Base-by-base conservation (phyloP, 805 yeast species). In the Kodamaea hsintzibuensis region DNA sequence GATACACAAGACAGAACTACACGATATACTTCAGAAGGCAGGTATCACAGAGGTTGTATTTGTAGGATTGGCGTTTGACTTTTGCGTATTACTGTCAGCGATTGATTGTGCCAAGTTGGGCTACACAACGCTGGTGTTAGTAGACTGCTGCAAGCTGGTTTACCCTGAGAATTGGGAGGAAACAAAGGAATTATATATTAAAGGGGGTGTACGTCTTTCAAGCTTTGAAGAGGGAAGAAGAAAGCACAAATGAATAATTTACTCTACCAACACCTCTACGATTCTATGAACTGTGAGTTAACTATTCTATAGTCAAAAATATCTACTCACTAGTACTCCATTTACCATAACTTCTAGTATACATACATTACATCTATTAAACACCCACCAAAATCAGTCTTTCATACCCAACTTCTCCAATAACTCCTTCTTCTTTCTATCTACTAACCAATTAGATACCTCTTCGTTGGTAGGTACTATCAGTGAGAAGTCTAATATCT, bases 21-120 rank as follows among this genome's bases (percentile, higher is more conserved):
- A 78, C 50, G 67, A 64, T 1, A 70, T 78, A 42, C 74, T 92
- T 57, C 67, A 64, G 22, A 62, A 72, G 1, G 65, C 79, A 40
- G 70, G 67, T 0, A 82, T 90, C 43, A 77, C 80, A 2, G 80
- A 84, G 42, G 91, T 91, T 1, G 83, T 77, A 45, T 79, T 89
- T 18, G 93, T 86, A 1, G 98, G 98, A 0, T 62, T 92, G 17
- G 97, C 98, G 0, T 83, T 84, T 57, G 98, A 92, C 65, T 91
- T 74, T 67, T 92, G 98, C 68, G 98, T 93, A 2, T 71, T 84
- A 60, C 79, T 84, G 63, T 86, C 96, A 0, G 91, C 96, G 0
- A 66, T 83, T 19, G 96, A 92, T 53, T 78, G 91, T 17, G 81
- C 79, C 0, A 68, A 66, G 9, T 56, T 61, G 38, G 96, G 96